Evolutionary conservation across 2,329 filamentous ascomycete species (phyloP), one percentile per base, ranked within the genome.

Genomic region (Fusarium camptoceras): DNA sequence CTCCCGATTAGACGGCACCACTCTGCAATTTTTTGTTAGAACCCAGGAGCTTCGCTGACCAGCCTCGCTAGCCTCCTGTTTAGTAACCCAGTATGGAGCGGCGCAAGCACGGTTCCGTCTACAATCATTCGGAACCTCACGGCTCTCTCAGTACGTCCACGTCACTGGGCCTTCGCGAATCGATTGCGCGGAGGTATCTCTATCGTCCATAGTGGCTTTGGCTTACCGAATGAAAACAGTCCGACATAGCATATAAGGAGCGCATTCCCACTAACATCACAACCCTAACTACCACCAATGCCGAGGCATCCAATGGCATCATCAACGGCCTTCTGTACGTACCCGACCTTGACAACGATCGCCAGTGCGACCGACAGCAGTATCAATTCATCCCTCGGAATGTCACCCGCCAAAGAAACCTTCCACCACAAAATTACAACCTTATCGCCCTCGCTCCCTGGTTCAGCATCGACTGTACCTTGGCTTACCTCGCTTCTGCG

Each of bases 371-470:
- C 76, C 82, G 88, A 18, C 80, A 87, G 48, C 88, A 91, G 43
- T 85, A 85, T 42, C 79, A 86, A n/a, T 89, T 91, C 72, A 85
- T 98, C 11, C 93, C 94, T 2, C 73, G 78, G 39, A 94, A 96
- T 78, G 93, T 89, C 57, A 97, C 93, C 15, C 88, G 91, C 18
- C 86, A 88, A 72, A 78, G 80, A n/a, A 86, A 96, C 74, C 87
- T 98, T 1, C 89, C 89, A 1, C 83, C 85, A 1, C 86, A 86
- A 50, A 89, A 92, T 71, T 94, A 93, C 78, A 89, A 91, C 58
- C 84, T 94, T 54, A 88, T 98, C 73, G 94, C 92, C 28, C 82
- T 98, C 55, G 94, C 93, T 25, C 95, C 95, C 28, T 98, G 95
- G 94, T 89, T 94, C 73, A 92, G 86, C 66, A 82, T 86, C 10